A percentile compares a stretch with the other conserved stretches of the same genome.
phyloP scores from a whole-genome alignment of 73 alveolate genomes.

The Stentor roeselii region DNA sequence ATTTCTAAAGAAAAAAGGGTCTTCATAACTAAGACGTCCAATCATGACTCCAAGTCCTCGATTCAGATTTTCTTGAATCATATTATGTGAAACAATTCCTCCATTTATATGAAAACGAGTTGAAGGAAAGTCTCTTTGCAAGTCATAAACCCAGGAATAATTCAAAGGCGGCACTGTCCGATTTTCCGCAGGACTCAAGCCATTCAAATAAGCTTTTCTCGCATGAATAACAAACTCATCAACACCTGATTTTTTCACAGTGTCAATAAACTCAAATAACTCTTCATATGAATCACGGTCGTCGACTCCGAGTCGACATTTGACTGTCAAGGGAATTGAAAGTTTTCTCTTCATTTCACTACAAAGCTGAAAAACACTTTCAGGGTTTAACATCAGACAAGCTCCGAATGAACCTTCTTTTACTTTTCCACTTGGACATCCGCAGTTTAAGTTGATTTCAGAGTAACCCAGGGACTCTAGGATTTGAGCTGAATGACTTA shows the following conservation, averaged over 20 bases:
- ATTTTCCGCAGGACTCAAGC: slow-evolving; percentile 87
- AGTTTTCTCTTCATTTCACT: slow-evolving; percentile 59
- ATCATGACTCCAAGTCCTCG: slow-evolving; percentile 86
- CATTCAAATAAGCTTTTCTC: slow-evolving; percentile 86
- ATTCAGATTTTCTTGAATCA: slow-evolving; percentile 56
- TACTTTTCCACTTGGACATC: slow-evolving; percentile 93
- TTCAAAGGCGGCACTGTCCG: slow-evolving; percentile 90
- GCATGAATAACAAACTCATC: slow-evolving; percentile 90
- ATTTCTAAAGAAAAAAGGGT: slow-evolving; percentile 83
- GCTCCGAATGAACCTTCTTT: slow-evolving; percentile 95
- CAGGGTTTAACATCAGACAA: slow-evolving; percentile 90
- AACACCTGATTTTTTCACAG: slow-evolving; percentile 73
- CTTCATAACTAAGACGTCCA: slow-evolving; percentile 90
- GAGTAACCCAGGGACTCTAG: slow-evolving; percentile 71
- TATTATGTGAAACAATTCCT: slow-evolving; percentile 60
- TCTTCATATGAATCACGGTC: slow-evolving; percentile 80
- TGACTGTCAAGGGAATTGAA: slow-evolving; percentile 82
- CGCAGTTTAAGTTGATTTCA: slow-evolving; percentile 93
- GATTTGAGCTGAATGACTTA: slow-evolving; percentile 76
- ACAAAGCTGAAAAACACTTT: slow-evolving; percentile 72
- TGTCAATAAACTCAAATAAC: slow-evolving; percentile 69
- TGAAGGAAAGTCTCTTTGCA: slow-evolving; percentile 82
- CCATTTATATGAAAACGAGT: slow-evolving; percentile 89
- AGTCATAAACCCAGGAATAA: slow-evolving; percentile 82
- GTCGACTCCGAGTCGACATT: slow-evolving; percentile 96